Base-by-base conservation (phyloP, 2,329 filamentous ascomycete species). In the Colletotrichum aenigma region DNA sequence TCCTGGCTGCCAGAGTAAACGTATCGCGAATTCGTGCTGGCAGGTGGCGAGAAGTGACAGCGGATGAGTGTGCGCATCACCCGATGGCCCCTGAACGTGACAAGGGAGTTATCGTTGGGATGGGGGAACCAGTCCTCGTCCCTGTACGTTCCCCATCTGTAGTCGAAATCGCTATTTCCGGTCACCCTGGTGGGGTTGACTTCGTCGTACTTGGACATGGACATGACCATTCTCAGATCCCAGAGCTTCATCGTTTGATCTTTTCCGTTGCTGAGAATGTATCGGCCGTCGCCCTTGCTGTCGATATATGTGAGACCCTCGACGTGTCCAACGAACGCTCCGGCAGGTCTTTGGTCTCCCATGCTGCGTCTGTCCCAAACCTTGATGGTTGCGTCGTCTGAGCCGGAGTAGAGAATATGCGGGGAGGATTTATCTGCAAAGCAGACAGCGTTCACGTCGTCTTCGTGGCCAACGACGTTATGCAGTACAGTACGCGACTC, bases 201-300 rank as follows among this genome's bases (percentile, higher is more conserved):
- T 36, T 87, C 84, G 61, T 89, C 87, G 75, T 92, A 94, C 68
- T 89, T 87, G 38, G 93, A 89, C 1, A 94, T 93, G 7, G 92
- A 92, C 88, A 97, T 94, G 89, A 96, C 96, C 89, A 95, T 97
- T 67, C 96, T 90, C 71, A 98, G 83, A 83, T 99, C 97, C 97
- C 97, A 99, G 0, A 99, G 89, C 85, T 98, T 98, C 92, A 98
- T 98, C 56, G 93, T 96, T 84, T 98, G 97, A 82, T 99, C 97
- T 82, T 98, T 99, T 77, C 93, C 95, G 80, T 99, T 99, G 78
- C 94, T 96, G 30, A 99, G 91, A 10, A 98, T 94, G 83, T 98
- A 98, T 72, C 92, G 88, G 6, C 92, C 92, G 81, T 94, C 92
- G 67, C 91, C 91, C 81, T 94, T 94, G 83, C 90, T 93, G 83